Base-by-base conservation (phyloP, 1,284 basidiomycete species). In the Wallemia mellicola region DNA sequence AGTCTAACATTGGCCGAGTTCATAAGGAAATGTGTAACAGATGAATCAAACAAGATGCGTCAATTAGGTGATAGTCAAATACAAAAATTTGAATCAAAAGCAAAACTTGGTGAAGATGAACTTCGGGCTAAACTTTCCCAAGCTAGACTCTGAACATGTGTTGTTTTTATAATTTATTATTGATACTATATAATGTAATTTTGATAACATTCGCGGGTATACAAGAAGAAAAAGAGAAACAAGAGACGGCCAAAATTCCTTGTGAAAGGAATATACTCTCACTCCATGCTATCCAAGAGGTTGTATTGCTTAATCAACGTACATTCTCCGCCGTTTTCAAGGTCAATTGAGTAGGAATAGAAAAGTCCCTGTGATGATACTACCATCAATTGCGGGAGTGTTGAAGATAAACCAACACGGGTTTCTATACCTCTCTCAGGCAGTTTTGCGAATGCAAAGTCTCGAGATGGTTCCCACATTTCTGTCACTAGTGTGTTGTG, bases 321-420 rank as follows among this genome's bases (percentile, higher is more conserved):
- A 66, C 94, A 96, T 69, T 98, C 92, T 2, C 92, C 94, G 11
- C 94, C 94, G 59, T 83, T 82, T 70, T 98, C 91, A 60, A 98
- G 72, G 70, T 99, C 92, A 66, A 99, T 92, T 66, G 78, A 85
- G 71, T 98, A 98, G 7, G 82, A 81, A 68, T 96, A 95, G 68
- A 95, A 94, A 65, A 87, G 83, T 0, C 92, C 92, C 63, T 96
- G 89, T 0, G 86, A 86, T 0, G 88, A 89, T 59, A 95, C 80
- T 14, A 96, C 89, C 86, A 96, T 94, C 2, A 96, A 85, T 63
- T 96, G 88, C 0, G 92, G 92, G 70, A 86, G 83, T 11, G 86
- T 89, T 17, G 60, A 57, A 58, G 60, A 61, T 27, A 62, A 48
- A 22, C 59, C 61, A 2, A 69, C 68, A 1, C 68, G 63, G 24